These are phyloP conservation scores for Cercospora canescens DNA, from an alignment of 2,329 filamentous ascomycete species.

Conservation along the genomic window DNA sequence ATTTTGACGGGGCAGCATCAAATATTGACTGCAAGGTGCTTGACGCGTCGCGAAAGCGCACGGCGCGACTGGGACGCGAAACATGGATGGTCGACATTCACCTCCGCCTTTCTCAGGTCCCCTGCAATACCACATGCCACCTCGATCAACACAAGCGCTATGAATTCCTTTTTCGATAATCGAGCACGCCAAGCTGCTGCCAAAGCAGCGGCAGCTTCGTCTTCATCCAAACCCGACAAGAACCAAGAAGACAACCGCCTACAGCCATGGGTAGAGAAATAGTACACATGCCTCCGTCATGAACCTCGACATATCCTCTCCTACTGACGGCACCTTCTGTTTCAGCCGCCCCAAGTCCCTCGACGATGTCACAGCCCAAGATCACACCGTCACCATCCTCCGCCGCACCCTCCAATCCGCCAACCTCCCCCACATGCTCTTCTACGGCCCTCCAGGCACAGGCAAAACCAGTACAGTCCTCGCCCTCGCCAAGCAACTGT, in stretches of 20 bases:
- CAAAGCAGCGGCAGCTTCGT: slow-evolving; percentile 64
- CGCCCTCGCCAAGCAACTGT: slow-evolving; percentile 94
- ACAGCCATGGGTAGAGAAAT: slow-evolving; percentile 82
- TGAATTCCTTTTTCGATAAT: slow-evolving; percentile 94
- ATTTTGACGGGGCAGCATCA: neutral
- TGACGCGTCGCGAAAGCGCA: slow-evolving; percentile 13
- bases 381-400: slow-evolving; percentile 92
- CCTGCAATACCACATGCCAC: neutral
- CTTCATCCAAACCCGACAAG: slow-evolving; percentile 66
- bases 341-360: slow-evolving; percentile 86
- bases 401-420: slow-evolving; percentile 91
- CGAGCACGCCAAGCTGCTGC: slow-evolving; percentile 77
- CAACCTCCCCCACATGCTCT: slow-evolving; percentile 99
- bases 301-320: neutral
- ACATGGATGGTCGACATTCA: neutral
- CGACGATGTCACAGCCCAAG: slow-evolving; percentile 93
- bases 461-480: slow-evolving; percentile 98
- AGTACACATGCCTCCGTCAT: slow-evolving; percentile 18
- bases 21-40: neutral
- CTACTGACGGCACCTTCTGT: slow-evolving; percentile 8
- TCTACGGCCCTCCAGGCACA: slow-evolving; percentile 95
- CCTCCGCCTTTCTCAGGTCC: neutral
- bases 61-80: slow-evolving; percentile 10
- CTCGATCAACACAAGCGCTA: slow-evolving; percentile 40
- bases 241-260: slow-evolving; percentile 64